Percentiles rank a stretch among this genome's conserved stretches.
phyloP scores from a whole-genome alignment of 176 grass and related monocot genomes.

The Aegilops longissima region DNA sequence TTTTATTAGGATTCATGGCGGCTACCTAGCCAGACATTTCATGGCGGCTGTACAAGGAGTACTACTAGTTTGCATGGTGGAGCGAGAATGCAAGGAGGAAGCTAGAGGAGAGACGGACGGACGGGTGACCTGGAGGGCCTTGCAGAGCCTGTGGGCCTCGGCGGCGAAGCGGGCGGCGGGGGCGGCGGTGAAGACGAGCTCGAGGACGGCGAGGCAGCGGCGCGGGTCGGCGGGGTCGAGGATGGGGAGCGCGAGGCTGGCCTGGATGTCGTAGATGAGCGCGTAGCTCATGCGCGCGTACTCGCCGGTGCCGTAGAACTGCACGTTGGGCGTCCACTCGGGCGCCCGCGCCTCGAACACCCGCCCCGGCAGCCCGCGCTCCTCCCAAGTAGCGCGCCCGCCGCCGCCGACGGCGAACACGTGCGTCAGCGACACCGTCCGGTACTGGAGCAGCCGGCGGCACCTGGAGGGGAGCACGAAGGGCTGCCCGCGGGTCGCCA shows the following conservation, averaged over 20 bases:
- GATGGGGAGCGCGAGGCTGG: conserved; percentile 73
- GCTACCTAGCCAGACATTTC: neutral
- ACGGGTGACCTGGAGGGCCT: conserved; percentile 70
- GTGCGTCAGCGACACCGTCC: conserved; percentile 64
- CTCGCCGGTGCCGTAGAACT: conserved; percentile 85
- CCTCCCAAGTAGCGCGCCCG: conserved; percentile 7
- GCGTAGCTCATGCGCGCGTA: conserved; percentile 91
- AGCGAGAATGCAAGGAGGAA: neutral
- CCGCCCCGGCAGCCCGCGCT: conserved; percentile 68
- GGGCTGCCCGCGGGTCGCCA: conserved; percentile 78
- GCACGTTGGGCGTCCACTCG: conserved; percentile 95
- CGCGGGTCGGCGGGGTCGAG: conserved; percentile 51
- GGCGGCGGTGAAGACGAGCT: conserved; percentile 68
- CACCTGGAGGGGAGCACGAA: conserved; percentile 65
- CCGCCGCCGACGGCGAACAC: conserved; percentile 68
- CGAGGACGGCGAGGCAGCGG: conserved; percentile 70
- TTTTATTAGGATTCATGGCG: neutral
- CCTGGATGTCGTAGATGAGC: conserved; percentile 82
- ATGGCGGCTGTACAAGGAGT: no score
- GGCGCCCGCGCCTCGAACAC: conserved; percentile 72
- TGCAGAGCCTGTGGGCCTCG: conserved; percentile 74
- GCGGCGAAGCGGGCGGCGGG: conserved; percentile 56
- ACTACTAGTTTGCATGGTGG: neutral
- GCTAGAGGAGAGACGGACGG: neutral
- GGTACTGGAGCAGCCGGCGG: conserved; percentile 71